Evolutionary conservation across 148 eudicot species (phyloP), one percentile per base, ranked within the genome.

Genomic region (Cornus florida): DNA sequence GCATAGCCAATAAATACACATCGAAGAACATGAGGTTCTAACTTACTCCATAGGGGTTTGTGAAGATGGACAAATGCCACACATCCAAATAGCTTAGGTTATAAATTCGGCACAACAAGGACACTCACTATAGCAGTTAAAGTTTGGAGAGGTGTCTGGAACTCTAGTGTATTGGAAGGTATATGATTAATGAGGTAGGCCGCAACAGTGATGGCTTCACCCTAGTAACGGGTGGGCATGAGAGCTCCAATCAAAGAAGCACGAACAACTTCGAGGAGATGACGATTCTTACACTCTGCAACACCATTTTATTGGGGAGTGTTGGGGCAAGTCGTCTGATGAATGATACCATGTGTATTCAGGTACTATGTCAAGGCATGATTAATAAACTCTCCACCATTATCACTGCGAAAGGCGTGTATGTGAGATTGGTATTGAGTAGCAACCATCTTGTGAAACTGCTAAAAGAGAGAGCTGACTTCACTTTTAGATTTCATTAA

Each of bases 141-240:
- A 17, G 14, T n/a, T 22, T 16, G 2, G 23, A 73, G 7, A 66
- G 76, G 22, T 65, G 24, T 53, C n/a, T 73, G 65, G 56, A 57
- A 73, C 2, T 53, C 7, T 3, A 73, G 24, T 7, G 66, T 1
- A 23, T 20, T 6, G 6, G 76, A 73, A 24, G 65, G 76, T 6
- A 57, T 19, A 6, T 60, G 33, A 17, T 73, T 73, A 24, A 73
- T 73, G 4, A 53, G 38, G 17, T 73, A 22, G 33, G 76, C 39
- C 23, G 38, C 38, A 73, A 32, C 35, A 23, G n/a, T 11, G 19
- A 73, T 4, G 10, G 66, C 14, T 73, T 73, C 76, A 4, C 76
- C 76, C 76, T 41, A 73, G n/a, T 73, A 73, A 53, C 16, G 2
- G 1, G 19, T 22, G 10, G 76, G 66, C 65, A 73, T 53, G 17